A percentile compares a stretch with the other conserved stretches of the same genome.
These are phyloP conservation scores for Epichloe sylvatica DNA, from an alignment of 2,329 filamentous ascomycete genomes.

Conservation along the genomic window DNA sequence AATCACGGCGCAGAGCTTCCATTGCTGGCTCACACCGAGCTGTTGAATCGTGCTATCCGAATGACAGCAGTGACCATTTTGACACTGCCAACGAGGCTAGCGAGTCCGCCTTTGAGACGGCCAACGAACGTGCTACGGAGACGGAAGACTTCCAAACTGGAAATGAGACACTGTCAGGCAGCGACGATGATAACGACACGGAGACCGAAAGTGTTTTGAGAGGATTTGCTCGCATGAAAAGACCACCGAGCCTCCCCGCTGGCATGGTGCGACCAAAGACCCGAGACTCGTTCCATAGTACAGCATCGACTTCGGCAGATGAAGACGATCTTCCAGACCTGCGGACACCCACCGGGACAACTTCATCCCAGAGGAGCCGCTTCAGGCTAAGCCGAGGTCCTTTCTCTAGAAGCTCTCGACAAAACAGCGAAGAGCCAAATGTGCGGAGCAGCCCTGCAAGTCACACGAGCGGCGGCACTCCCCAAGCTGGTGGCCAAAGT, in stretches of 20 bases:
- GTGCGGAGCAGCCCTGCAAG: constrained; percentile 47
- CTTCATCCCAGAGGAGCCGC: constrained; percentile 54
- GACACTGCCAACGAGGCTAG: constrained; percentile 70
- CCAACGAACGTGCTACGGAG: constrained; percentile 70
- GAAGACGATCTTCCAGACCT: constrained; percentile 47
- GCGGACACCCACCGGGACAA: constrained; percentile 47
- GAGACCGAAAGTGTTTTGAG: constrained; percentile 61
- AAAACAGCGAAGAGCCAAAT: constrained; percentile 43
- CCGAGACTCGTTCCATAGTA: constrained; percentile 65
- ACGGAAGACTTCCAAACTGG: constrained; percentile 93
- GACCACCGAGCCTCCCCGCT: constrained; percentile 27
- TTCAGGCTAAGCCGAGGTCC: constrained; percentile 54
- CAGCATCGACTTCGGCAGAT: constrained; percentile 72
- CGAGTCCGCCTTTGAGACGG: constrained; percentile 51
- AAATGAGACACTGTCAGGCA: constrained; percentile 62
- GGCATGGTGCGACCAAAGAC: constrained; percentile 29
- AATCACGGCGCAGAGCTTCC: constrained; percentile 14
- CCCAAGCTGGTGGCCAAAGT: constrained; percentile 52
- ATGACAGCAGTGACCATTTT: constrained; percentile 53
- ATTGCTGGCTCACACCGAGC: constrained; percentile 9
- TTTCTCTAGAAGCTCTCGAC: constrained; percentile 44
- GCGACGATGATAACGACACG: constrained; percentile 74
- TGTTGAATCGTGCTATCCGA: constrained; percentile 11
- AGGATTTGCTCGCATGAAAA: constrained; percentile 28
- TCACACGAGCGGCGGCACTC: constrained; percentile 37